Evolutionary conservation across 129 eudicot species (phyloP), one percentile per base, ranked within the genome.

Genomic region (Erigeron canadensis): DNA sequence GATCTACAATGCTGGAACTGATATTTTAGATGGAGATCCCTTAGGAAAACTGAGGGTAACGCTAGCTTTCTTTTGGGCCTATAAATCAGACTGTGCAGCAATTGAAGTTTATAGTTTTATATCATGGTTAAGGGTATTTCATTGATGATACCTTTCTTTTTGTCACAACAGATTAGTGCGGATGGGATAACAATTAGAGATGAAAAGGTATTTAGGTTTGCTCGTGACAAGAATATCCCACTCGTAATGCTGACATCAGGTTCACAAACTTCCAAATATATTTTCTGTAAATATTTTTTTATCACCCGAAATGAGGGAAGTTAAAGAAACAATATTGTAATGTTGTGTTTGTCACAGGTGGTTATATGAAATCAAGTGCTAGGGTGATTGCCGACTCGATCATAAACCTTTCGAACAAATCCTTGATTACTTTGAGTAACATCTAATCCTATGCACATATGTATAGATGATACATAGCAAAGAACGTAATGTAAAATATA

Each of bases 211-310:
- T 93, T 93, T 74, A 73, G 79, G 63, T 89, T 93, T 80, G 96
- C 95, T 42, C 75, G 84, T 34, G 90, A 80, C 71, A 89, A 74
- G 79, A 82, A 69, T 63, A 71, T 89, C 19, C 98, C 98, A n/a
- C 89, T 93, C 13, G 78, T 93, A 64, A 93, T 89, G 96, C 87
- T 93, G 41, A 93, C 98, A 48, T 93, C 98, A 89, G 96, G 98
- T 91, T 38, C 10, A 43, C 17, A 53, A 21, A 66, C 65, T 22
- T 63, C 39, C 64, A 60, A 17, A 1, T 40, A 15, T 10, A 71
- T 28, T 74, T 13, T 2, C 9, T 5, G 22, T 38, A n/a, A 44
- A 8, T 9, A 10, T 16, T 13, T 19, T 17, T 46, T 13, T 11
- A 37, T 60, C 10, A 12, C 13, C 8, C 34, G 19, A 34, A 13